Evolutionary conservation across 2,329 filamentous ascomycete genomes (phyloP).

Genomic region (Chaetomium olivaceum): DNA sequence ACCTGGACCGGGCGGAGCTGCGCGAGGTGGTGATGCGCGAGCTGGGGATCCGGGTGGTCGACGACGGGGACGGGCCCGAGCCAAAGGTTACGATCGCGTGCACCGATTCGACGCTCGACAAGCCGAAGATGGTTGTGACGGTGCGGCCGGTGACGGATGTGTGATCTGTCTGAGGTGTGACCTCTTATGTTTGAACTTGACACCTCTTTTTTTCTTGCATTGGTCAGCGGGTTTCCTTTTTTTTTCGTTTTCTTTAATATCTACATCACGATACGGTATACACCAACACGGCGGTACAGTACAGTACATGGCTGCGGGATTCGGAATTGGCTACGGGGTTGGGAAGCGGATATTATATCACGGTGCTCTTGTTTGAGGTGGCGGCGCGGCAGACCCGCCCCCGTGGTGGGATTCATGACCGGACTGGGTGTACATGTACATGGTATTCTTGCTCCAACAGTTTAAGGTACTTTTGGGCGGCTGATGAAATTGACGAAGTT

Average conservation of each 20-base stretch:
- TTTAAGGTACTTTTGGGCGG: neutral
- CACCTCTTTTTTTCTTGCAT: neutral
- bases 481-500: constrained; percentile 5
- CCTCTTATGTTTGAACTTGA: neutral
- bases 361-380: neutral
- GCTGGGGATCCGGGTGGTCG: constrained; percentile 1
- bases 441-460: neutral
- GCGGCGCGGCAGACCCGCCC: neutral
- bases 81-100: neutral
- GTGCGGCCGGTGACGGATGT: neutral
- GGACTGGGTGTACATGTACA: neutral
- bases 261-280: neutral
- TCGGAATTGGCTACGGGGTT: neutral
- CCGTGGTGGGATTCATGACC: neutral
- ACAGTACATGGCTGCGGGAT: neutral
- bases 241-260: neutral
- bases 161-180: neutral
- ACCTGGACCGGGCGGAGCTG: constrained; percentile 8
- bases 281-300: neutral
- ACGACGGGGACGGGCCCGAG: neutral
- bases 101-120: neutral
- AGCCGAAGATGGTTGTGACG: neutral
- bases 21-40: constrained; percentile 17
- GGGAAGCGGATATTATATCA: constrained; percentile 2
- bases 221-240: constrained; percentile 2